Conservation (phyloP, 1,284 basidiomycete genomes). For the Cystobasidiaceae sp. region DNA sequence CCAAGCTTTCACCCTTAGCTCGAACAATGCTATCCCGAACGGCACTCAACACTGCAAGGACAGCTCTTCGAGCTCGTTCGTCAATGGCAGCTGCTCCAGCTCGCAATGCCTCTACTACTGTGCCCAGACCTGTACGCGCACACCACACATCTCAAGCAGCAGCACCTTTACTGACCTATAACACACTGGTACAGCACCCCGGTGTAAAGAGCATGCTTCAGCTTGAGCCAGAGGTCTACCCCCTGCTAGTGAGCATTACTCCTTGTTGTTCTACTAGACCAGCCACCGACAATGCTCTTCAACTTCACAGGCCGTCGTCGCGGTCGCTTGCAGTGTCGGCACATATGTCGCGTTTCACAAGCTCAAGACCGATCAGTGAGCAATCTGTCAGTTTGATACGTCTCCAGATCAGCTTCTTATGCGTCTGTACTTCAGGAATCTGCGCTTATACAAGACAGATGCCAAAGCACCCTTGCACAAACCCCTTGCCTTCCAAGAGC, state of each 20-base stretch:
- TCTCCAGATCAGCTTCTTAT: not conserved
- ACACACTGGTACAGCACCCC: not conserved
- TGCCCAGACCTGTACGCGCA: conserved; percentile 7
- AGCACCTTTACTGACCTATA: not conserved
- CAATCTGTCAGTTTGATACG: not conserved
- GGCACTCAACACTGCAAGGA: conserved; percentile 8
- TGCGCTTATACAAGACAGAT: conserved; percentile 16
- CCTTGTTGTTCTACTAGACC: not conserved
- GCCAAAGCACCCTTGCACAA: conserved; percentile 1
- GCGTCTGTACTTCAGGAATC: not conserved
- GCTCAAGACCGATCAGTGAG: conserved; percentile 6
- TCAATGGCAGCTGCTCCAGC: not conserved
- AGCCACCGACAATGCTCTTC: not conserved
- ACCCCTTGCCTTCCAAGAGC: conserved; percentile 11
- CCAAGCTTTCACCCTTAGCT: not conserved
- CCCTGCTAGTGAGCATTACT: conserved; percentile 2
- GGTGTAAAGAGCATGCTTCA: conserved; percentile 16
- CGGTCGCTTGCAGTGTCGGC: conserved; percentile 8
- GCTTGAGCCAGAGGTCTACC: conserved; percentile 29
- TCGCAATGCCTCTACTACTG: conserved; percentile 1
- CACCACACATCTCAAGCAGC: not conserved
- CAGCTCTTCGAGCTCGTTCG: conserved; percentile 17
- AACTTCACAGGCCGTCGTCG: not conserved
- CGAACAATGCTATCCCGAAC: conserved; percentile 18
- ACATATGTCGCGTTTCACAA: conserved; percentile 22